Percentiles rank a stretch among this genome's conserved stretches.
These are phyloP conservation scores for Nothophoma quercina DNA, from an alignment of 2,329 filamentous ascomycete genomes.

Conservation along the genomic window DNA sequence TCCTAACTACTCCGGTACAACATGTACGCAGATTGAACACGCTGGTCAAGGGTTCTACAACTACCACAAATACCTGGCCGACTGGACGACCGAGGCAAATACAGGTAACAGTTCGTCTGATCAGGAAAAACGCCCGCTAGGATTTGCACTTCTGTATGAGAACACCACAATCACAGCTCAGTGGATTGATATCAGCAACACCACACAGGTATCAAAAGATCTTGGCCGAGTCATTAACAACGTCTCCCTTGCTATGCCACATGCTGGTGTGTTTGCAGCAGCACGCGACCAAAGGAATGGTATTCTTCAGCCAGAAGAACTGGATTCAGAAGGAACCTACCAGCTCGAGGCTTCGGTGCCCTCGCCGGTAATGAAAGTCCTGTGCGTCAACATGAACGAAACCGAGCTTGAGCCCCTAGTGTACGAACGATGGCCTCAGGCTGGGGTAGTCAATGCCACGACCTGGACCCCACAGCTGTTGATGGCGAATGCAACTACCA, in stretches of 20 bases:
- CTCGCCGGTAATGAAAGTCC: constrained; percentile 73
- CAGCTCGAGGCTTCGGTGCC: constrained; percentile 72
- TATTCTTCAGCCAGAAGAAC: constrained; percentile 71
- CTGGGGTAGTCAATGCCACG: constrained; percentile 38
- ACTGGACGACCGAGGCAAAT: constrained; percentile 61
- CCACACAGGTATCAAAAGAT: constrained; percentile 58
- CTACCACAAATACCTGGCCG: constrained; percentile 65
- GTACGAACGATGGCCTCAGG: constrained; percentile 65
- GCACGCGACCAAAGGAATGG: constrained; percentile 67
- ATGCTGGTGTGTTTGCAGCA: constrained; percentile 72
- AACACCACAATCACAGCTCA: constrained; percentile 74
- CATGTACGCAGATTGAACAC: constrained; percentile 74
- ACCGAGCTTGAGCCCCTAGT: constrained; percentile 70
- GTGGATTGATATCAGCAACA: constrained; percentile 71
- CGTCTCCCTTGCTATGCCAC: constrained; percentile 78
- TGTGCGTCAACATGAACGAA: constrained; percentile 72
- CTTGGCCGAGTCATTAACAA: constrained; percentile 73
- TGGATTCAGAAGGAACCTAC: constrained; percentile 72
- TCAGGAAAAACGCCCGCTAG: constrained; percentile 62
- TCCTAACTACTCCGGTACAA: constrained; percentile 52
- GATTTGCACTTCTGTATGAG: constrained; percentile 71
- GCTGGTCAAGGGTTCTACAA: constrained; percentile 76
- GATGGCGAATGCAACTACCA: constrained; percentile 33
- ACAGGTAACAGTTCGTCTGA: constrained; percentile 55
- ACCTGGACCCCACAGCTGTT: constrained; percentile 24